Base-by-base conservation (phyloP, 1,284 basidiomycete species). In the Melanopsichium pennsylvanicum region DNA sequence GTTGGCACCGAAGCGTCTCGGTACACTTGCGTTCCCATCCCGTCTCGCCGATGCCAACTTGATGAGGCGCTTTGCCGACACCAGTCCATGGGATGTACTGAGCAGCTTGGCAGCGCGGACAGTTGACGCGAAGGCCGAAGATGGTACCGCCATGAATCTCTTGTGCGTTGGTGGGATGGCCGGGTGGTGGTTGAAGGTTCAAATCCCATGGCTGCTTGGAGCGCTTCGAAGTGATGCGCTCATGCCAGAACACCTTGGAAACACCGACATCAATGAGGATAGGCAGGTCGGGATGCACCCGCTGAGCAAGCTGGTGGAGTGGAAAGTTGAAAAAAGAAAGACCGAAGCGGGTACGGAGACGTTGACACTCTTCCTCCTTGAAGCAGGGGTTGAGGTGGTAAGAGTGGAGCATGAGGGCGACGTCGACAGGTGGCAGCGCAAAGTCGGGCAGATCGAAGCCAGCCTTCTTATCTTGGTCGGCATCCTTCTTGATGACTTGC, bases 391-490 rank as follows among this genome's bases (percentile, higher is more conserved):
- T 70, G 36, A 74, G 61, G 33, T 64, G 51, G 21, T 71, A 75
- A 9, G 60, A 36, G 26, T 74, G 74, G 19, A 72, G 74, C 45
- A 76, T 47, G 32, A 76, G 58, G 4, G 56, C 55, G 5, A 76
- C 72, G 29, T 76, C 72, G 44, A 76, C 26, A 11, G 70, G 74
- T 3, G 74, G 74, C 8, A 76, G 50, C 1, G 57, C 45, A 26
- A 54, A 45, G 22, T 57, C 49, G 2, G 67, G 70, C 7, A 73
- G 32, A 0, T 66, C 37, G 12, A 51, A 44, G 16, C 23, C 52
- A 35, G 7, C 27, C 18, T 16, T 16, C 41, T 49, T 27, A 33
- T 9, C 10, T 5, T 21, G 15, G 19, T 5, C 12, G 25, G 36
- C n/a, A 9, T 38, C 36, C 9, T 21, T 32, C 31, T 41, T 36